phyloP scores from a whole-genome alignment of 441 rosid species.

The Adansonia rubrostipa region DNA sequence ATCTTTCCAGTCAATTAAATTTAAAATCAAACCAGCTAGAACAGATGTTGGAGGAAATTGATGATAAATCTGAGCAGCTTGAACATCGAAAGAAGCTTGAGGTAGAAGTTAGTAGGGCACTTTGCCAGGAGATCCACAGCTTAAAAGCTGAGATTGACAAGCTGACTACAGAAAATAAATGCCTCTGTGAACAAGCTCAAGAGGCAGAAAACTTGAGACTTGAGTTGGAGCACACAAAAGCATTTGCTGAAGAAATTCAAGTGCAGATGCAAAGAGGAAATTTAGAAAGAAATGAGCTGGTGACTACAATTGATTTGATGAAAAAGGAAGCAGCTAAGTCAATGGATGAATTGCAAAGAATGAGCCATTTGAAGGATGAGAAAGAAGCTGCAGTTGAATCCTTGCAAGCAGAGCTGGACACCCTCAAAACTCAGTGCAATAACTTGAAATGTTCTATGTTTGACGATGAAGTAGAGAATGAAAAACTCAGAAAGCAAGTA shows the following conservation, averaged over 20 bases:
- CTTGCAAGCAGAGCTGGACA: conserved; percentile 54
- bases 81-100: conserved; percentile 54
- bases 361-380: conserved; percentile 53
- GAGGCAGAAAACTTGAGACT: conserved; percentile 44
- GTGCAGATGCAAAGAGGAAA: conserved; percentile 46
- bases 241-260: conserved; percentile 46
- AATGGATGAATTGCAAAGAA: conserved; percentile 45
- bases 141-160: conserved; percentile 60
- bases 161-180: conserved; percentile 44
- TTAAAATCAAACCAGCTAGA: conserved; percentile 49
- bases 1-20: conserved; percentile 50
- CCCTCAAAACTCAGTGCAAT: conserved; percentile 41
- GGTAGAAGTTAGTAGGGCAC: conserved; percentile 49
- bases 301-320: conserved; percentile 42
- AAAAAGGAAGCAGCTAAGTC: conserved; percentile 58
- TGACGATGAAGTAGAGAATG: conserved; percentile 61
- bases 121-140: conserved; percentile 43
- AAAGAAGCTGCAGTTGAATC: conserved; percentile 46
- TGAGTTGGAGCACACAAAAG: conserved; percentile 51
- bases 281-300: conserved; percentile 50
- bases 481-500: conserved; percentile 65
- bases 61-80: conserved; percentile 56
- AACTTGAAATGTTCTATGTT: conserved; percentile 48
- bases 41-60: conserved; percentile 48
- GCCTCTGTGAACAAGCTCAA: conserved; percentile 48